Evolutionary conservation across 805 yeast genomes (phyloP), one percentile per base, ranked within the genome.

Genomic region (Millerozyma acaciae): DNA sequence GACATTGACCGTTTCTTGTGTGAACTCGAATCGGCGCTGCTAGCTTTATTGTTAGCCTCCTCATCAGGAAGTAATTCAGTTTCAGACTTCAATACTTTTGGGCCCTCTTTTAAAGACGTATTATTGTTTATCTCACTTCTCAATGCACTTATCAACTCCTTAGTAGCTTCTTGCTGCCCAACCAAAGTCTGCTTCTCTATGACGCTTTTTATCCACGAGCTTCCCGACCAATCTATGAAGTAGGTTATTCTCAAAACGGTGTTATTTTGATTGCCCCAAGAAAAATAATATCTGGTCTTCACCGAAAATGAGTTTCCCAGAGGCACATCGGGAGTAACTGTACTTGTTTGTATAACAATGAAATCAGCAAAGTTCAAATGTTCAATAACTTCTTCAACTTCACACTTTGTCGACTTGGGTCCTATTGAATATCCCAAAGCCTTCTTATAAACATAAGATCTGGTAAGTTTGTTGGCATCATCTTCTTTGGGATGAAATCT

Each of bases 251-350:
- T 62, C 24, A 93, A 46, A 30, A 67, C 62, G 4, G 95, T 81
- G 16, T 62, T 54, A 48, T 81, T 84, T 18, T 68, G 57, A 6
- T 64, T 67, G 1, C 70, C 87, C 97, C 98, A 93, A 3, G 81
- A 69, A 35, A 87, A 59, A 28, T 79, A 64, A 47, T 78, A 84
- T 39, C 84, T 68, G 0, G 96, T 85, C 41, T 77, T 70, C 2
- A 88, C 88, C 20, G 73, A 68, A 55, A 93, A 93, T 1, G 84
- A 73, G 26, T 72, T 72, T 4, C 99, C 99, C 48, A 89, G 83
- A 1, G 99, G 98, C 10, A 93, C 97, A 51, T 87, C 93, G 0
- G 98, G 99, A 0, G 98, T 89, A 25, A 62, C 65, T 0, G 90
- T 77, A 2, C 75, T 65, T 26, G 80, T 76, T 2, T 78, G 60